Base-by-base conservation (phyloP, 1,139 yeast genomes). In the Wickerhamomyces sp. region DNA sequence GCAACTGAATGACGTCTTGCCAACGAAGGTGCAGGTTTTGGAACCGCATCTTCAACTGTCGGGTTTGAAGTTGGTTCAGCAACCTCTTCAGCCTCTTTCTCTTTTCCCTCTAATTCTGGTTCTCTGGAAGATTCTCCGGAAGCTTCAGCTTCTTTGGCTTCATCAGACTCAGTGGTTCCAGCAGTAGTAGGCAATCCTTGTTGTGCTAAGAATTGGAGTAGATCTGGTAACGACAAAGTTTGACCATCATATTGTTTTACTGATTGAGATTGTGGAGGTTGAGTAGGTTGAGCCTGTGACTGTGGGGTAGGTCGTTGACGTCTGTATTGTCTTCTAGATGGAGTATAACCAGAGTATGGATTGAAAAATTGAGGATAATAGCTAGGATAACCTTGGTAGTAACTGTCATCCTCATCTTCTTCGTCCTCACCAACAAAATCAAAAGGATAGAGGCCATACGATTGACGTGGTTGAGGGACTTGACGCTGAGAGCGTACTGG, bases 1-100 rank as follows among this genome's bases (percentile, higher is more conserved):
- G 51, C 56, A 47, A 43, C 60, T 41, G 51, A 59, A 46, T 50
- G 60, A 49, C 49, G 56, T 47, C 33, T 52, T 56, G 50, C 60
- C 43, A 38, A 50, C 23, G 23, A 18, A 18, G 40, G 41, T 14
- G n/a, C 36, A 11, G 34, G 45, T 27, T 44, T 29, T 18, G 23
- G 23, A 18, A 18, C 23, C 23, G 23, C 35, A 13, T n/a, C 35
- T 4, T 33, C 35, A 33, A 18, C 23, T 18, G 23, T 5, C 5
- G 23, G 3, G 23, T 18, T 18, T 18, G 23, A 18, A 18, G 23
- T 18, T 18, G 31, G 6, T 5, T 15, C 31, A 27, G 18, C 32
- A 7, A 7, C 33, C 11, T 27, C 23, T 11, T 9, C 8, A 36
- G 10, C 29, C 23, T 36, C 11, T 33, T 33, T 18, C 23, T 18